Percentiles rank a stretch among this genome's conserved stretches.
These are phyloP conservation scores for Pyrenophora teres DNA, from an alignment of 2,329 filamentous ascomycete genomes.

Conservation along the genomic window DNA sequence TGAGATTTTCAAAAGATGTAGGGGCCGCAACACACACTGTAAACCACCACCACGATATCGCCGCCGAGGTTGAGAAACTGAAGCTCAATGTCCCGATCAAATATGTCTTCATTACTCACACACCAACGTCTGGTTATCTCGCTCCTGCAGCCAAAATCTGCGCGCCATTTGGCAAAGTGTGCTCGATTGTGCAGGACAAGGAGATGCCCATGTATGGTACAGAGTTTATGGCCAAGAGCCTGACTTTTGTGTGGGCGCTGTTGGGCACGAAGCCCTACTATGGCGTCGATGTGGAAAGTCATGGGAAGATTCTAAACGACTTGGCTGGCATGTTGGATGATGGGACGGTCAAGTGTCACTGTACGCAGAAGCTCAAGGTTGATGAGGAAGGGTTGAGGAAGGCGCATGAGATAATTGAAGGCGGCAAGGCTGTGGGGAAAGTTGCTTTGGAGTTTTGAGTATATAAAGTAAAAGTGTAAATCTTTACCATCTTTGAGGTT, in stretches of 20 bases:
- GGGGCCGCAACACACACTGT: conserved; percentile 8
- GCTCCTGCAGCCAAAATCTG: conserved; percentile 8
- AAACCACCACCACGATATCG: conserved; percentile 8
- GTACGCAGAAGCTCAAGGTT: conserved; percentile 6
- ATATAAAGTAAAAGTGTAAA: neutral
- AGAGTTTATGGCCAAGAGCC: conserved; percentile 12
- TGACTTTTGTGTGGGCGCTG: conserved; percentile 7
- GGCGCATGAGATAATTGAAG: conserved; percentile 9
- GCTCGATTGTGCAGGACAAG: conserved; percentile 10
- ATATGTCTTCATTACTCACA: conserved; percentile 11
- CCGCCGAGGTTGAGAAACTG: neutral
- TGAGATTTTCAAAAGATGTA: conserved; percentile 7
- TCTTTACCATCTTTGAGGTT: neutral
- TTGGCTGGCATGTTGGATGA: conserved; percentile 6
- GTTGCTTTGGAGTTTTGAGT: conserved; percentile 6
- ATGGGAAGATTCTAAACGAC: conserved; percentile 2
- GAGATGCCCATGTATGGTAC: conserved; percentile 13
- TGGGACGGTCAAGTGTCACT: conserved; percentile 1
- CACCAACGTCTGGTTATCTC: conserved; percentile 5
- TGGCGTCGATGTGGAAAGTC: conserved; percentile 3
- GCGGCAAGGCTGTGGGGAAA: conserved; percentile 4
- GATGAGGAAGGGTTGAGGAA: conserved; percentile 8
- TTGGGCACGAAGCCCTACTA: conserved; percentile 11
- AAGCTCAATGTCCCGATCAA: conserved; percentile 7
- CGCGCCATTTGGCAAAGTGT: conserved; percentile 4